These are phyloP conservation scores for Tulasnella sp. DNA, from an alignment of 768 basidiomycete species.

Conservation along the genomic window DNA sequence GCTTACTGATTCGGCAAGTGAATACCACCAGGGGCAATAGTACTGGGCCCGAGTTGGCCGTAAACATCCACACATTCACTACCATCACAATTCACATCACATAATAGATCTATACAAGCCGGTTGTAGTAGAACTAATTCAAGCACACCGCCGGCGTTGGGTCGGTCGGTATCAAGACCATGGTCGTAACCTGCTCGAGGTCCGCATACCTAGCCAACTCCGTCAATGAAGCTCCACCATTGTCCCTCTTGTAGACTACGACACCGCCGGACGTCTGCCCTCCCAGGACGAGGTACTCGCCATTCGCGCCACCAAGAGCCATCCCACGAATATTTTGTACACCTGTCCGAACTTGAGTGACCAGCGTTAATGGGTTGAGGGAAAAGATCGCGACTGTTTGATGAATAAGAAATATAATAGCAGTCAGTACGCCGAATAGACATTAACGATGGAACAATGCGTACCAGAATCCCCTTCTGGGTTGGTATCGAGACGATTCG, in stretches of 20 bases:
- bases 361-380: slow-evolving; percentile 14
- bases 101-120: too few relatives aligned
- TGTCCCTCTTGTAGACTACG: slow-evolving; percentile 15
- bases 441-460: too few relatives aligned
- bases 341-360: slow-evolving; percentile 19
- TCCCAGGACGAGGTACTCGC: slow-evolving; percentile 19
- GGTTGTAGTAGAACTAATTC: too few relatives aligned
- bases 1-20: too few relatives aligned
- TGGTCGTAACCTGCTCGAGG: slow-evolving; percentile 1
- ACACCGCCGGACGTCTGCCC: slow-evolving; percentile 19
- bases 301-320: slow-evolving; percentile 15
- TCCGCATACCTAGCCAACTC: slow-evolving; percentile 9
- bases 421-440: too few relatives aligned
- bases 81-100: too few relatives aligned
- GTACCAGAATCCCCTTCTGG: slow-evolving; percentile 13
- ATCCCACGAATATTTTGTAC: slow-evolving; percentile 19
- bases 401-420: too few relatives aligned
- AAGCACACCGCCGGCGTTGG: neutral
- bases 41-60: too few relatives aligned
- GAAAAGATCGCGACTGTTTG: slow-evolving; percentile 19
- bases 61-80: too few relatives aligned
- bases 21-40: too few relatives aligned
- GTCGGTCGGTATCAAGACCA: neutral
- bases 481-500: slow-evolving; percentile 17
- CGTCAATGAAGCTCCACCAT: slow-evolving; percentile 1